These are phyloP conservation scores for Scalesia atractyloides DNA, from an alignment of 129 eudicot genomes.

Conservation along the genomic window DNA sequence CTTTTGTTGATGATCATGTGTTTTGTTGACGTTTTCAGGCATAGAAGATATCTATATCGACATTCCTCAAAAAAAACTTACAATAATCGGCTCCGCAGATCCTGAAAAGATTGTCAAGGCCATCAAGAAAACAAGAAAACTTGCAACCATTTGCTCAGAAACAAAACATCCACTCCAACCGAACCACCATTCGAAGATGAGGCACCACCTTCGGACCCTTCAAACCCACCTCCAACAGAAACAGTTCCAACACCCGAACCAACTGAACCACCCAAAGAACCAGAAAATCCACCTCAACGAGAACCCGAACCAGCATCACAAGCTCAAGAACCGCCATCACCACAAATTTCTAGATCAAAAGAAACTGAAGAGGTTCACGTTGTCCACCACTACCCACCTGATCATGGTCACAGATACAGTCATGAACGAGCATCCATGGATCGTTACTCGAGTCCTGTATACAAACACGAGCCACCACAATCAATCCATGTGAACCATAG, in stretches of 20 bases:
- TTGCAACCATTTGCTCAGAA: slow-evolving; percentile 65
- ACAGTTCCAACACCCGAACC: slow-evolving; percentile 47
- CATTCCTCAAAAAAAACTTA: slow-evolving; percentile 63
- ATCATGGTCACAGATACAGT: slow-evolving; percentile 38
- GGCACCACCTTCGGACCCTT: slow-evolving; percentile 42
- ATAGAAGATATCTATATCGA: slow-evolving; percentile 60
- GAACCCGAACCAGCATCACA: slow-evolving; percentile 28
- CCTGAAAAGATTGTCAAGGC: slow-evolving; percentile 65
- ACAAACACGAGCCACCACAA: slow-evolving; percentile 37
- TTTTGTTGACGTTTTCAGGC: slow-evolving; percentile 43
- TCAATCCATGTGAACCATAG: slow-evolving; percentile 47
- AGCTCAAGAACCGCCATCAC: slow-evolving; percentile 25
- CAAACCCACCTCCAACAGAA: slow-evolving; percentile 46
- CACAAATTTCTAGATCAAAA: slow-evolving; percentile 27
- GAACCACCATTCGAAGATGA: slow-evolving; percentile 42
- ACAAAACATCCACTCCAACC: slow-evolving; percentile 34
- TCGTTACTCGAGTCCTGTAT: slow-evolving; percentile 33
- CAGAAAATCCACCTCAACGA: slow-evolving; percentile 40
- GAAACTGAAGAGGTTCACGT: slow-evolving; percentile 62
- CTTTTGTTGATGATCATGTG: neutral
- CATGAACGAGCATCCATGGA: slow-evolving; percentile 36
- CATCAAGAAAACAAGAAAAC: slow-evolving; percentile 67
- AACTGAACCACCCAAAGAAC: slow-evolving; percentile 51
- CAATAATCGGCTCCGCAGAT: slow-evolving; percentile 67
- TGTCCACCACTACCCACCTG: slow-evolving; percentile 63